These are phyloP conservation scores for Hypocrella siamensis DNA, from an alignment of 2,329 filamentous ascomycete species.

Conservation along the genomic window DNA sequence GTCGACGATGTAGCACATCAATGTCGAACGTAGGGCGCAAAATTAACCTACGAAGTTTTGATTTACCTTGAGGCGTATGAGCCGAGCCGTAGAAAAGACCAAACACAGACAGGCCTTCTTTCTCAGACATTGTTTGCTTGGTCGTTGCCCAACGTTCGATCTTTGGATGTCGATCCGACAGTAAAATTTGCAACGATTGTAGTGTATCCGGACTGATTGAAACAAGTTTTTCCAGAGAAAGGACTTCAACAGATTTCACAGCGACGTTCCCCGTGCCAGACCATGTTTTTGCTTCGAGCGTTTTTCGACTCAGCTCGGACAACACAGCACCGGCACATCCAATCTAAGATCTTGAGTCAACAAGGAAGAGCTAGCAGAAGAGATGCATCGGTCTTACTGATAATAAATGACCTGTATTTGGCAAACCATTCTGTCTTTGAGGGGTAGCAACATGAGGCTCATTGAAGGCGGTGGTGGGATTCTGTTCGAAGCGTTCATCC, in stretches of 20 bases:
- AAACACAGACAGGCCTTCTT: slow-evolving; percentile 72
- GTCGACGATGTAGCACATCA: slow-evolving; percentile 51
- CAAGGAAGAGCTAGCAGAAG: not conserved
- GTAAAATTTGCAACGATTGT: slow-evolving; percentile 69
- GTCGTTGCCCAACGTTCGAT: slow-evolving; percentile 51
- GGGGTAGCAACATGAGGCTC: too few relatives aligned
- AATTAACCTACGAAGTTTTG: slow-evolving; percentile 62
- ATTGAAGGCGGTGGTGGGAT: not conserved
- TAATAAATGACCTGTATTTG: slow-evolving; percentile 58
- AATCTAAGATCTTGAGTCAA: slow-evolving; percentile 27
- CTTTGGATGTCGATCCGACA: slow-evolving; percentile 70
- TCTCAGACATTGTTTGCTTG: slow-evolving; percentile 37
- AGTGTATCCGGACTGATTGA: slow-evolving; percentile 73
- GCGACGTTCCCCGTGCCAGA: not conserved
- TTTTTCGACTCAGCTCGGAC: slow-evolving; percentile 52
- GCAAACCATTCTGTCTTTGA: not conserved
- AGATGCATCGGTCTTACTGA: slow-evolving; percentile 31
- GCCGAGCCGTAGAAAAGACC: slow-evolving; percentile 65
- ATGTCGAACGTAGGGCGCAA: slow-evolving; percentile 61
- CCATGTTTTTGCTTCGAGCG: slow-evolving; percentile 26
- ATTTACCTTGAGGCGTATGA: slow-evolving; percentile 64
- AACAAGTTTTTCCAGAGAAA: slow-evolving; percentile 51
- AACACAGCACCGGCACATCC: slow-evolving; percentile 81
- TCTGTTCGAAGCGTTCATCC: not conserved
- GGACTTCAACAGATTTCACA: slow-evolving; percentile 34